Conservation (phyloP, 371 early-diverging fungal genomes). For the Rhizomucor miehei region DNA sequence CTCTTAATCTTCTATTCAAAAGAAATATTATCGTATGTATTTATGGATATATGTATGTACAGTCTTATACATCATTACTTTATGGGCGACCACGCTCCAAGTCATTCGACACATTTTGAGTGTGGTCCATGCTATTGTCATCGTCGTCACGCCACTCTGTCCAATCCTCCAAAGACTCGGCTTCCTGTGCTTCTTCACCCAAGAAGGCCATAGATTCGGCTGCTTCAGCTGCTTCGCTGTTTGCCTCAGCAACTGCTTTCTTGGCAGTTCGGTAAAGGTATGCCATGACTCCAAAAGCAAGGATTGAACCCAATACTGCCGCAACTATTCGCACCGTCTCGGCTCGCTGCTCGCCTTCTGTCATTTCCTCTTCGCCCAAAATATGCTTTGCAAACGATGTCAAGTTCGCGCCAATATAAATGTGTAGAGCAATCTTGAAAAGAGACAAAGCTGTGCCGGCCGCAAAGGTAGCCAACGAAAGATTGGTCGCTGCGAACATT, state of each 20-base stretch:
- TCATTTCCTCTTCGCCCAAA: conserved; percentile 40
- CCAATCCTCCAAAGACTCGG: conserved; percentile 16
- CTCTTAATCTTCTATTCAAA: too few relatives aligned
- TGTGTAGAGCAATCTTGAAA: conserved; percentile 61
- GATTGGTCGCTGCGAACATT: conserved; percentile 61
- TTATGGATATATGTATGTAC: too few relatives aligned
- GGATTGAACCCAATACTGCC: conserved; percentile 35
- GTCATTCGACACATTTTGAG: too few relatives aligned
- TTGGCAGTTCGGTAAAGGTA: conserved; percentile 60
- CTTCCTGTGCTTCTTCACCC: conserved; percentile 3
- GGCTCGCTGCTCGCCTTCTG: conserved; percentile 26
- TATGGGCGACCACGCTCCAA: too few relatives aligned
- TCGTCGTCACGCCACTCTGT: conserved; percentile 27
- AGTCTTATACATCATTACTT: too few relatives aligned
- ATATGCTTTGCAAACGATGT: conserved; percentile 54
- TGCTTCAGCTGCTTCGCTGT: conserved; percentile 13
- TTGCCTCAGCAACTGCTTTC: conserved; percentile 45
- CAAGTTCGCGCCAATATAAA: conserved; percentile 73
- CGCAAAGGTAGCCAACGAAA: conserved; percentile 51
- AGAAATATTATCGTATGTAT: too few relatives aligned
- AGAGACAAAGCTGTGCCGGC: conserved; percentile 66
- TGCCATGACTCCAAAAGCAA: conserved; percentile 55
- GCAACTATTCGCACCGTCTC: conserved; percentile 33
- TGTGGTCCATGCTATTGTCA: neutral
- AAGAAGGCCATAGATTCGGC: conserved; percentile 23